These are phyloP conservation scores for Annulohypoxylon truncatum DNA, from an alignment of 2,329 filamentous ascomycete genomes.

Conservation along the genomic window DNA sequence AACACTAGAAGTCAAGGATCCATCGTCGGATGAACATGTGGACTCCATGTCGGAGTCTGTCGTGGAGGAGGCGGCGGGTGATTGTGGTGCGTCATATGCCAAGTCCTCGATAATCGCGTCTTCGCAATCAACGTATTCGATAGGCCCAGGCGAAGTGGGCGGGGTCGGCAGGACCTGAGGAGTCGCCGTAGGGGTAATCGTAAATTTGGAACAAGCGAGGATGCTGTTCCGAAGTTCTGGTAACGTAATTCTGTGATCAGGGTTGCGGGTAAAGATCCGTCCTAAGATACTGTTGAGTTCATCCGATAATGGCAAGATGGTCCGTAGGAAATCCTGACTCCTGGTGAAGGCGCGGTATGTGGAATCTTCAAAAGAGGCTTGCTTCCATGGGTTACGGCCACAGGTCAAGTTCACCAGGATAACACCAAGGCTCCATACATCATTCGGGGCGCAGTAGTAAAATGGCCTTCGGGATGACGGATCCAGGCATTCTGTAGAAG, in stretches of 20 bases:
- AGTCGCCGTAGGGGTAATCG: conserved; percentile 56
- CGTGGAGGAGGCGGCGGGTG: conserved; percentile 63
- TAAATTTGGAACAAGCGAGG: conserved; percentile 80
- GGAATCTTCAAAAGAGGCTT: conserved; percentile 90
- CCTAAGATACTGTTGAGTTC: conserved; percentile 90
- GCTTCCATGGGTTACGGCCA: conserved; percentile 98
- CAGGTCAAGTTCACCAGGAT: conserved; percentile 98
- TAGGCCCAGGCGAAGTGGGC: conserved; percentile 57
- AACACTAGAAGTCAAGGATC: conserved; percentile 65
- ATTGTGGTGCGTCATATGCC: conserved; percentile 59
- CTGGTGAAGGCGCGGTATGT: conserved; percentile 92
- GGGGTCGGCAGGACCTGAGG: conserved; percentile 54
- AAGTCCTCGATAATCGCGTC: conserved; percentile 59
- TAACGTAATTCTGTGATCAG: conserved; percentile 83
- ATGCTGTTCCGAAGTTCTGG: conserved; percentile 83
- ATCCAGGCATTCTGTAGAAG: conserved; percentile 82
- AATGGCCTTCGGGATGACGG: conserved; percentile 78
- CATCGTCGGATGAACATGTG: conserved; percentile 63
- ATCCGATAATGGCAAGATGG: conserved; percentile 89
- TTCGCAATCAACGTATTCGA: conserved; percentile 62
- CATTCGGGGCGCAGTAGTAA: conserved; percentile 94
- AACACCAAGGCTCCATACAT: conserved; percentile 98
- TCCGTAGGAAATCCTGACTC: conserved; percentile 87
- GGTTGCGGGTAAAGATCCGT: conserved; percentile 88
- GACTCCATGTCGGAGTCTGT: conserved; percentile 58